A percentile compares a stretch with the other conserved stretches of the same genome.
Evolutionary conservation across 1,284 basidiomycete genomes (phyloP).

Genomic region (Exobasidium cylindrosporum): DNA sequence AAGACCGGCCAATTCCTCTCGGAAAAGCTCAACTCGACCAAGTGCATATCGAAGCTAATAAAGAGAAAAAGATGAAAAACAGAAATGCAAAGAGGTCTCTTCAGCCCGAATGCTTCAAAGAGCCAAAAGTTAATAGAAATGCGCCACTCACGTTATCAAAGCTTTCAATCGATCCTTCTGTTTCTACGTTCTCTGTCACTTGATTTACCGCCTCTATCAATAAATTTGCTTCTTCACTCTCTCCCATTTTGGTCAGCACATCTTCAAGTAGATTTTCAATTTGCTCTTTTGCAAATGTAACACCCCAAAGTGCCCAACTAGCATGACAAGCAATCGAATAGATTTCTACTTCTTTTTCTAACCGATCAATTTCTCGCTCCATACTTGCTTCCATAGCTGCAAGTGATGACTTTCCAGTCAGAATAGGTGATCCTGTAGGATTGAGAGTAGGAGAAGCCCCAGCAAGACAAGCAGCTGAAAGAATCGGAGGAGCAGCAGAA

Average conservation of each 20-base stretch:
- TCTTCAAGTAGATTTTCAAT: constrained; percentile 31
- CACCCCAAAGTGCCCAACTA: constrained; percentile 52
- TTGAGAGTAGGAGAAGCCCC: neutral
- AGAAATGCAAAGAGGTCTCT: too few species aligned
- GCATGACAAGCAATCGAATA: constrained; percentile 50
- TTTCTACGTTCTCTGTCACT: constrained; percentile 14
- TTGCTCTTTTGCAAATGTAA: constrained; percentile 45
- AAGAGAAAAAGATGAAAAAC: too few species aligned
- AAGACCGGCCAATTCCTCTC: constrained; percentile 31
- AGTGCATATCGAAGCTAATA: constrained; percentile 36
- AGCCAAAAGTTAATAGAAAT: too few species aligned
- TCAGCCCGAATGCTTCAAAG: too few species aligned
- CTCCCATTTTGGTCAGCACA: neutral
- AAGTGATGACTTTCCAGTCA: constrained; percentile 16
- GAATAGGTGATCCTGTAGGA: neutral
- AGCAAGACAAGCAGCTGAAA: neutral
- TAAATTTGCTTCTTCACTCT: neutral
- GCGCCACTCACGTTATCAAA: constrained; percentile 39
- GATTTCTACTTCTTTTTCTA: constrained; percentile 45
- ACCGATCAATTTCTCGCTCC: constrained; percentile 44
- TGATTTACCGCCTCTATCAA: neutral
- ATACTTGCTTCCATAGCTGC: constrained; percentile 31
- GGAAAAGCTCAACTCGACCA: constrained; percentile 48
- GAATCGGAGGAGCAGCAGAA: neutral
- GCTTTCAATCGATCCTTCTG: constrained; percentile 29